Base-by-base conservation (phyloP, 768 basidiomycete genomes). In the Tricholoma hemisulphureum region DNA sequence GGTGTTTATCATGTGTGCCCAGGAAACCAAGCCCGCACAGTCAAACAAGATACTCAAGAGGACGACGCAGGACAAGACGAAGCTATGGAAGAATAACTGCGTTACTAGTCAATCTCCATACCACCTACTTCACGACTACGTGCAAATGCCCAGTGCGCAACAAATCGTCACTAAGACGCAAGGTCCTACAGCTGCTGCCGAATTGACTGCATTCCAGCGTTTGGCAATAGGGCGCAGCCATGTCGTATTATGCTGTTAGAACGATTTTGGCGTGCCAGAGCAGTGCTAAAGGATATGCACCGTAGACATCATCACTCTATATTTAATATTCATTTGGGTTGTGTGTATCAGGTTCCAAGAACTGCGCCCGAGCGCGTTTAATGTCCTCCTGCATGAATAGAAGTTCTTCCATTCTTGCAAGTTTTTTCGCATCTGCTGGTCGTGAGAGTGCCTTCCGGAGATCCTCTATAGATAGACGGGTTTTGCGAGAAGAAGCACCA, bases 321-420 rank as follows among this genome's bases (percentile, higher is more conserved):
- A 55, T 37, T 71, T 72, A 81, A 63, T 80, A 79, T 51, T 81
- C 80, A 59, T 65, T 80, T 51, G 82, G 70, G 53, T 75, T 73
- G 54, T 75, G 72, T 26, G 75, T 69, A 49, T 79, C 78, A 8
- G 73, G 67, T 46, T 78, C 77, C 37, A 85, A 84, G 61, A 93
- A 93, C 66, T 92, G 88, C 10, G 85, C 86, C 45, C 88, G 83
- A 4, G 92, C 93, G 8, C 92, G 85, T 69, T 93, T 91, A 72
- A 95, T 95, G 65, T 94, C 93, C 68, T 93, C 92, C 69, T 94
- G 91, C 89, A 94, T 93, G 77, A 93, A 93, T 31, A 95, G 68
- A 32, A 96, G 73, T 68, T 96, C 94, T 69, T 96, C 93, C 85
- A 95, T 87, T 56, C 94, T 81, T 16, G 93, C 93, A 21, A 95